phyloP scores from a whole-genome alignment of 2,329 filamentous ascomycete genomes.

The Cryphonectria naterciae region DNA sequence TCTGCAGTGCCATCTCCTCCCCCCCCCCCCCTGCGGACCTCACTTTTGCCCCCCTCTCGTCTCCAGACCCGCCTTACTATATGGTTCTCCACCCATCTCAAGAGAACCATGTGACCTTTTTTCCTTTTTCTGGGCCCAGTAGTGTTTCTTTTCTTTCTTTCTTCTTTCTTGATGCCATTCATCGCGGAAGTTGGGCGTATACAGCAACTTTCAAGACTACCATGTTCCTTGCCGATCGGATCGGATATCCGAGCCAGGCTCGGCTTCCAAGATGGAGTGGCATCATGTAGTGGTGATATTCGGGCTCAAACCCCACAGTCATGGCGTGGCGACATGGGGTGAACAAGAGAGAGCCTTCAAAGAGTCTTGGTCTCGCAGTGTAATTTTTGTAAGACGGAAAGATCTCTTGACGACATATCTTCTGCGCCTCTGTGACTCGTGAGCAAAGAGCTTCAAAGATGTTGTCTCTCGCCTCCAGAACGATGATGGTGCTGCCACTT shows the following conservation, averaged over 20 bases:
- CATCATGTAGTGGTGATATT: background rate
- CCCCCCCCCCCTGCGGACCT: background rate
- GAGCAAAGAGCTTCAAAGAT: background rate
- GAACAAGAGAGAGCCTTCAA: background rate
- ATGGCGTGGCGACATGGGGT: background rate
- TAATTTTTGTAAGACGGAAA: background rate
- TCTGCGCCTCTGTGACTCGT: background rate
- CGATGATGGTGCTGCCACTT: background rate
- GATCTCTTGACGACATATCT: background rate
- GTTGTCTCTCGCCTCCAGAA: background rate
- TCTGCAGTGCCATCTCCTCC: background rate
- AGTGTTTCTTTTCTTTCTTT: no score
- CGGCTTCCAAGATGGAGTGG: background rate
- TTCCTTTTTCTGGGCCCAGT: background rate
- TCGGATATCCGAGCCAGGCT: slow-evolving; percentile 1
- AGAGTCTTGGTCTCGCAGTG: background rate
- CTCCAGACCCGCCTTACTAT: background rate
- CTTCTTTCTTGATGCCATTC: background rate
- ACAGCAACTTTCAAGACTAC: background rate
- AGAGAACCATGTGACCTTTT: background rate
- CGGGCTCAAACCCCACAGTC: background rate
- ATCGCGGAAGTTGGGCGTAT: background rate
- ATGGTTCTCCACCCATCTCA: background rate
- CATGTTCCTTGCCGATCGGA: background rate
- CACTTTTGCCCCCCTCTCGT: background rate